These are phyloP conservation scores for Torulaspora maleeae DNA, from an alignment of 805 yeast genomes.

Conservation along the genomic window DNA sequence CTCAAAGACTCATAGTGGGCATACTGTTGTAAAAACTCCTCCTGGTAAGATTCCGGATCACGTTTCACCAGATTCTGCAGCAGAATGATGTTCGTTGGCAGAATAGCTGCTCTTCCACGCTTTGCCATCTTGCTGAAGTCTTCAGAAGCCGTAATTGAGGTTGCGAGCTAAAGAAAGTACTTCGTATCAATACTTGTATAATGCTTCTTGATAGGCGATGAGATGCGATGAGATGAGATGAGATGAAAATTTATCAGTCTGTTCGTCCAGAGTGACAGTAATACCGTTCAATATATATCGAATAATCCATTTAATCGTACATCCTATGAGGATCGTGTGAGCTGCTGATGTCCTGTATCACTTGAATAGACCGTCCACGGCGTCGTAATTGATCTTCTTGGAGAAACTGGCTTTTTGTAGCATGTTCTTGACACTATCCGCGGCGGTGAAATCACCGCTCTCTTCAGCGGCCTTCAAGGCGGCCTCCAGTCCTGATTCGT, in stretches of 20 bases:
- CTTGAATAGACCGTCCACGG: conserved; percentile 53
- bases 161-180: background rate
- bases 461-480: conserved; percentile 39
- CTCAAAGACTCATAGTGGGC: conserved; percentile 87
- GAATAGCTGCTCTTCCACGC: conserved; percentile 83
- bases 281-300: background rate
- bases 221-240: conserved; percentile 28
- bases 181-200: background rate
- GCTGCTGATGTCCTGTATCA: background rate
- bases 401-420: conserved; percentile 71
- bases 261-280: conserved; percentile 1
- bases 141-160: background rate
- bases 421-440: conserved; percentile 75
- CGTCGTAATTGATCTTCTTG: conserved; percentile 84
- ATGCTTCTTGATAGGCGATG: conserved; percentile 5
- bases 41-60: conserved; percentile 90
- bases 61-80: conserved; percentile 88
- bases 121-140: conserved; percentile 56
- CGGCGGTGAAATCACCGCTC: conserved; percentile 50
- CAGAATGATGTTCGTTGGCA: conserved; percentile 88
- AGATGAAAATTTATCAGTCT: conserved; percentile 16
- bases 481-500: conserved; percentile 37
- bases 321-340: background rate
- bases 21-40: conserved; percentile 89
- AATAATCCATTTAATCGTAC: background rate